These are phyloP conservation scores for Choiromyces venosus DNA, from an alignment of 495 filamentous ascomycete species.

Conservation along the genomic window DNA sequence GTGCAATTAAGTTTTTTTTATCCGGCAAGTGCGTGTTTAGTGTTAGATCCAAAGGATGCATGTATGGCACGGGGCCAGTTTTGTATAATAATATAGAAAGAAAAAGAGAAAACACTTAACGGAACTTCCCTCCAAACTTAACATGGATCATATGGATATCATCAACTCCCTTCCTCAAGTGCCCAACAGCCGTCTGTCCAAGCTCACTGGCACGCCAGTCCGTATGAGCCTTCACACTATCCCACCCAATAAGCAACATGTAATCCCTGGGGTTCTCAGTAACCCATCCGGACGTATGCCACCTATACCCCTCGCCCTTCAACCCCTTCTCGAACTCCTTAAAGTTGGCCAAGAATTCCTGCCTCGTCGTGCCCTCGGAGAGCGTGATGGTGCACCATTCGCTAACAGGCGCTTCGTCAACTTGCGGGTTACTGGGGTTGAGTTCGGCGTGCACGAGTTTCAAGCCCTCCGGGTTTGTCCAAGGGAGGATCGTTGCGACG, in stretches of 20 bases:
- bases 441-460: constrained; percentile 19
- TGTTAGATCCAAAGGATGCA: too few relatives aligned
- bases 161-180: background rate
- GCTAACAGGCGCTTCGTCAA: constrained; percentile 2
- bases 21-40: too few relatives aligned
- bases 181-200: background rate
- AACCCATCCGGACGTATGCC: constrained; percentile 23
- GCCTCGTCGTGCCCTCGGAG: constrained; percentile 4
- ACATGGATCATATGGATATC: background rate
- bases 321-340: constrained; percentile 16
- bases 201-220: constrained; percentile 9
- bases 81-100: too few relatives aligned
- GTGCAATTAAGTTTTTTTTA: too few relatives aligned
- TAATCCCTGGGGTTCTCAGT: constrained; percentile 21
- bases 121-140: background rate
- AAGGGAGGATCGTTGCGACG: constrained; percentile 8
- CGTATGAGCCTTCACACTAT: constrained; percentile 27
- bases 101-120: background rate
- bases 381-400: constrained; percentile 20
- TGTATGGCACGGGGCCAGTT: too few relatives aligned
- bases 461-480: background rate
- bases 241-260: constrained; percentile 29
- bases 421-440: constrained; percentile 17
- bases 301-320: constrained; percentile 17
- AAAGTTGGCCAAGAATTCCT: constrained; percentile 8